These are phyloP conservation scores for Eragrostis tef DNA, from an alignment of 202 grass and related monocot genomes.

Conservation along the genomic window DNA sequence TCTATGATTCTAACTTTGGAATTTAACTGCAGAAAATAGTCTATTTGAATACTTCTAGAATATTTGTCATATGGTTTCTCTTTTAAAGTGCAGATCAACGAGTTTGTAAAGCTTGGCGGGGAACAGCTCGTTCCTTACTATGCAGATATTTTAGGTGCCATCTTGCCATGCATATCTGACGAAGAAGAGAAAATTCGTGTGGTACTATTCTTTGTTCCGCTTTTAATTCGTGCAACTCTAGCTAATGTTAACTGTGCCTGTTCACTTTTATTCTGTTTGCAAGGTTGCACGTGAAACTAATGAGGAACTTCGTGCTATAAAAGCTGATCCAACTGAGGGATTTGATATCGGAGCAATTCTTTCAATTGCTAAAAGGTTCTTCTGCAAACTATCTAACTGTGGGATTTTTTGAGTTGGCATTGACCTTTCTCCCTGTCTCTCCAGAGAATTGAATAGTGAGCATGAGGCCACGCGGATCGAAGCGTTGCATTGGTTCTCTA, in stretches of 20 bases:
- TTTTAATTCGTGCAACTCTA: conserved; percentile 37
- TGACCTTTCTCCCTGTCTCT: conserved; percentile 33
- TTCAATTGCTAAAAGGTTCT: conserved; percentile 80
- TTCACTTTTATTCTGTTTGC: conserved; percentile 17
- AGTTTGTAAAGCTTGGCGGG: conserved; percentile 98
- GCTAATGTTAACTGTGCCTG: conserved; percentile 21
- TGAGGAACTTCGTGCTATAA: conserved; percentile 90
- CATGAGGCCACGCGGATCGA: conserved; percentile 93
- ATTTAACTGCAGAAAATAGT: conserved; percentile 12
- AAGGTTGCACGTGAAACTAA: conserved; percentile 99
- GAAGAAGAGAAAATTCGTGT: conserved; percentile 97
- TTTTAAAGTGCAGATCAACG: conserved; percentile 77
- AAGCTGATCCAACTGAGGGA: conserved; percentile 87
- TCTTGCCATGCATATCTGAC: conserved; percentile 97
- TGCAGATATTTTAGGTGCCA: conserved; percentile 93
- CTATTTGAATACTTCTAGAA: conserved; percentile 40
- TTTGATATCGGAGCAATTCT: conserved; percentile 92
- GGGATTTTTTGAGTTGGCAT: conserved; percentile 12
- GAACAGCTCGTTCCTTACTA: conserved; percentile 99
- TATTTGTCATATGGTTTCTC: conserved; percentile 40
- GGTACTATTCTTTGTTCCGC: conserved; percentile 51
- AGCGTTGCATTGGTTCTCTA: conserved; percentile 88
- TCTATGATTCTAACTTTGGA: conserved; percentile 25
- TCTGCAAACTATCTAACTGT: conserved; percentile 35
- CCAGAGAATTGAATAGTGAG: conserved; percentile 91